Base-by-base conservation (phyloP, 2,329 filamentous ascomycete genomes). In the Fusarium verrucosum region DNA sequence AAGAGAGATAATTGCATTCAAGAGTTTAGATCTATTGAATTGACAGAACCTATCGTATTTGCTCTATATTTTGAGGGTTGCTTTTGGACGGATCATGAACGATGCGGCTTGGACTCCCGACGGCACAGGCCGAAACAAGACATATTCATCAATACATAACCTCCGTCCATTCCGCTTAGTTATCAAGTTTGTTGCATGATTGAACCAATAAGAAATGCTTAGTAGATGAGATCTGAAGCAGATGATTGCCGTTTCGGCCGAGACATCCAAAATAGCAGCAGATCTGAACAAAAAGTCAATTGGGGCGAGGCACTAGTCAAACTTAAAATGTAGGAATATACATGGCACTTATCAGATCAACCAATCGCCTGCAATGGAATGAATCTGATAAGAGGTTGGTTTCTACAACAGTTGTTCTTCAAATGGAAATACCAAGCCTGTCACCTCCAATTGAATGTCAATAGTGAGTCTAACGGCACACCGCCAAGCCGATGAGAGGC, bases 381-480 rank as follows among this genome's bases (percentile, higher is more conserved):
- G 13, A 19, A 23, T 23, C 28, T n/a, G 45, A 41, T 28, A 40
- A 41, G 23, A 47, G 22, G 5, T 47, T 37, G 8, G 23, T 14
- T 41, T n/a, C 26, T 41, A 49, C 45, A 28, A 49, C 14, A 2
- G 11, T 6, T 8, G 7, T 25, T 22, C 45, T 41, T 25, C 22
- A 41, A 26, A 40, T 47, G 32, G 33, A 40, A n/a, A 49, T 13
- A 49, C 45, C 45, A 49, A 49, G 45, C 45, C 14, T 41, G 26
- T 36, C 45, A n/a, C 14, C 33, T 28, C n/a, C n/a, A 14, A 20
- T 49, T 47, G 14, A 3, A 49, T 32, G 16, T 7, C 17, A n/a
- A 17, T 41, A 17, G 45, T 23, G 45, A 20, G 20, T 17, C 10
- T 22, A 25, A 23, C 41, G 45, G 41, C 33, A 49, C 45, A 49